Percentiles rank a stretch among this genome's conserved stretches.
Evolutionary conservation across 306 rosid genomes (phyloP).

Genomic region (Dalbergia oliveri): DNA sequence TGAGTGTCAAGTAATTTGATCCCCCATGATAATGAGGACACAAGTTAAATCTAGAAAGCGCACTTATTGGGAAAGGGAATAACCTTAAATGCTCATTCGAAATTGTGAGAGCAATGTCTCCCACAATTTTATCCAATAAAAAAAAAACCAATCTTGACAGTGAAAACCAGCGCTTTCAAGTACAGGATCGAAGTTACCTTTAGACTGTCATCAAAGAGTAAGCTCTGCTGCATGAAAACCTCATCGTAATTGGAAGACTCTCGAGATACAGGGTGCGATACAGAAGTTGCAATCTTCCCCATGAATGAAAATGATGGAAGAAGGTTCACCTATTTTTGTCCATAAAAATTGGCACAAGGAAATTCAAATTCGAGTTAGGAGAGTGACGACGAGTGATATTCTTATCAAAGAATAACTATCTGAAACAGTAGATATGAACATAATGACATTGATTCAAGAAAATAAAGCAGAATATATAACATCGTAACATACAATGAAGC

Average conservation of each 20-base stretch:
- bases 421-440: no score
- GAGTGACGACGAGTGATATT: not conserved
- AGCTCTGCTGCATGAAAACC: conserved; percentile 86
- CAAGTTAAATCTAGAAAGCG: no score
- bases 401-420: no score
- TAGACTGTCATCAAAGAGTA: conserved; percentile 81
- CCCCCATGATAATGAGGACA: no score
- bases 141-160: not conserved
- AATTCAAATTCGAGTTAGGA: conserved; percentile 12
- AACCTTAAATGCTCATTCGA: no score
- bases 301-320: conserved; percentile 43
- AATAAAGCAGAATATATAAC: no score
- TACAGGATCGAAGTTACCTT: conserved; percentile 53
- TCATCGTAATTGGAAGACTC: conserved; percentile 80
- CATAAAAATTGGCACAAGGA: conserved; percentile 10
- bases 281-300: conserved; percentile 60
- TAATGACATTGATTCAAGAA: no score
- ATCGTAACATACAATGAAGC: no score
- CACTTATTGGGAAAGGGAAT: no score
- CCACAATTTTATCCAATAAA: no score
- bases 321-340: conserved; percentile 38
- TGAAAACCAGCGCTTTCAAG: not conserved
- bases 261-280: conserved; percentile 49
- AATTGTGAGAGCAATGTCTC: no score
- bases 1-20: no score